Percentiles rank a stretch among this genome's conserved stretches.
These are phyloP conservation scores for Magnolia kwangsiensis DNA, from an alignment of 164 flowering plant genomes.

Conservation along the genomic window DNA sequence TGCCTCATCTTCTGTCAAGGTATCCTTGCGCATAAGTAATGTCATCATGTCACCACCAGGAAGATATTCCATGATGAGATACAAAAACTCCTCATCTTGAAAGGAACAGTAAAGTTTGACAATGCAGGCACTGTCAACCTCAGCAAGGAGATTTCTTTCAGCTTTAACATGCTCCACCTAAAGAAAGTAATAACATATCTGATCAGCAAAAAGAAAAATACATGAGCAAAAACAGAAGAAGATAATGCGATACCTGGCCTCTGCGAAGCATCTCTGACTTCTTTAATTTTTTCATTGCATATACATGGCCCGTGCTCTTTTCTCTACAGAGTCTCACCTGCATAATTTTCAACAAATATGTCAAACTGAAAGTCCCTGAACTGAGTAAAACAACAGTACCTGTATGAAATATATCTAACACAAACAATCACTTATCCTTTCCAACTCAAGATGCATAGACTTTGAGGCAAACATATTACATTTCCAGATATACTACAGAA, in stretches of 20 bases:
- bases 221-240: not conserved
- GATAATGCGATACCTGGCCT: conserved; percentile 28
- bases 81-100: conserved; percentile 49
- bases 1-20: conserved; percentile 48
- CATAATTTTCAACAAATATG: not conserved
- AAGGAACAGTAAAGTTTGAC: conserved; percentile 55
- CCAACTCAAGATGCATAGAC: not conserved
- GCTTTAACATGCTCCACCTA: conserved; percentile 60
- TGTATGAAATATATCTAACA: conserved; percentile 1
- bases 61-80: conserved; percentile 52
- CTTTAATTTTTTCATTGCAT: conserved; percentile 43
- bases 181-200: not conserved
- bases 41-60: conserved; percentile 67
- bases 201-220: not conserved
- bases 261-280: conserved; percentile 43
- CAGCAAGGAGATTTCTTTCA: conserved; percentile 53
- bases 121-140: conserved; percentile 49
- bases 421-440: not conserved
- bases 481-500: too few relatives aligned
- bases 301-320: conserved; percentile 33
- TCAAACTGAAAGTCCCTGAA: not conserved
- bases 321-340: conserved; percentile 43
- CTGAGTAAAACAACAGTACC: not conserved
- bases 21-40: conserved; percentile 48
- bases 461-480: not conserved